Conservation (phyloP, 2,329 filamentous ascomycete genomes). For the Cladosporium sp. region DNA sequence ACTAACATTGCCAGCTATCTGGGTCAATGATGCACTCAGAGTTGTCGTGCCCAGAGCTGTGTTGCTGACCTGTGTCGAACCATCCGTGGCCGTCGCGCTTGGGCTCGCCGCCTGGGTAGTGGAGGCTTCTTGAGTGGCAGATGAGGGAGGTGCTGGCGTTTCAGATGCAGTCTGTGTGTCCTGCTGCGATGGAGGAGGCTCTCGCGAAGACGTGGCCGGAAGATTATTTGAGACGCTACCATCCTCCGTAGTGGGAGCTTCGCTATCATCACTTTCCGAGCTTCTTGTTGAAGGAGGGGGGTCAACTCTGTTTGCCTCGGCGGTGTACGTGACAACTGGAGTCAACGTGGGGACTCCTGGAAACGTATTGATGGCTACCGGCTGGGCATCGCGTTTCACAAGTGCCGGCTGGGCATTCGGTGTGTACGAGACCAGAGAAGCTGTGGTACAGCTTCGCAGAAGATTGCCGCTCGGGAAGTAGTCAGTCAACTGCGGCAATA, state of each 20-base stretch:
- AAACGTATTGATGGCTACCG: not conserved
- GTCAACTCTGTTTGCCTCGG: not conserved
- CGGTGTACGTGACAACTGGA: not conserved
- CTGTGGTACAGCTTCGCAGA: slow-evolving; percentile 25
- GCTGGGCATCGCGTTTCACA: not conserved
- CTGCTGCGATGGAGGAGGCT: not conserved
- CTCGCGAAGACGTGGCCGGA: not conserved
- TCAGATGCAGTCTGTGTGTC: not conserved
- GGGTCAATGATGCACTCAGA: not conserved
- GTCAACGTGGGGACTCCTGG: not conserved
- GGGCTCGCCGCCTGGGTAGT: not conserved
- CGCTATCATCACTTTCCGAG: not conserved
- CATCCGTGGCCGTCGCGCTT: not conserved
- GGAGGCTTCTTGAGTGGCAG: not conserved
- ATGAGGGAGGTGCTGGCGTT: not conserved
- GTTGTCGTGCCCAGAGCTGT: not conserved
- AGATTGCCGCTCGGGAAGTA: slow-evolving; percentile 28
- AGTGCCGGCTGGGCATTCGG: not conserved
- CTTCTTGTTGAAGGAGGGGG: not conserved
- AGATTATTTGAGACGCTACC: not conserved
- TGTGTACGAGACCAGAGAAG: slow-evolving; percentile 9
- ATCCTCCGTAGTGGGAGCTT: not conserved
- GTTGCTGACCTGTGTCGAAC: not conserved
- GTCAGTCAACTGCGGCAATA: slow-evolving; percentile 23
- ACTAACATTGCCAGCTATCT: not conserved